These are phyloP conservation scores for Cyclanthera cordifolia DNA, from an alignment of 306 rosid species.

Conservation along the genomic window DNA sequence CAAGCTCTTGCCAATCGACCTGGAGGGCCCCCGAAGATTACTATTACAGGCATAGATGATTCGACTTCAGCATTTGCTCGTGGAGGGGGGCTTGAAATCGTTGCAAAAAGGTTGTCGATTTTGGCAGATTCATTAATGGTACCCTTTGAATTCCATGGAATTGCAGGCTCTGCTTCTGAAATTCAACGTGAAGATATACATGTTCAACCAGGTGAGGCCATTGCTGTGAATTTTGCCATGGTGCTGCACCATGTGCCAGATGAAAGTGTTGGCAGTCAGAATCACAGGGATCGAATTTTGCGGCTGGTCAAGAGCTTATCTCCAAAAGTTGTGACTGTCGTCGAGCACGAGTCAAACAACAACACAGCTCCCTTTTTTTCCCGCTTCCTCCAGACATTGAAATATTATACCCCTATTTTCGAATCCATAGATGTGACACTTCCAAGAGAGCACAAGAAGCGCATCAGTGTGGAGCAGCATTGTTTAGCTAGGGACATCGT, in stretches of 20 bases:
- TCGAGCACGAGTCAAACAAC: slow-evolving; percentile 68
- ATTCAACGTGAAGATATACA: slow-evolving; percentile 45
- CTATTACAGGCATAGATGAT: slow-evolving; percentile 70
- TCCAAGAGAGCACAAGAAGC: slow-evolving; percentile 57
- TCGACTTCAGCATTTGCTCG: slow-evolving; percentile 58
- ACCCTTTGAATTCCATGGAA: slow-evolving; percentile 59
- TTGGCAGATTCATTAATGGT: slow-evolving; percentile 50
- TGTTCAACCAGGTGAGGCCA: slow-evolving; percentile 47
- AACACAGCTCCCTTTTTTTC: slow-evolving; percentile 51
- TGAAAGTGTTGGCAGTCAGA: slow-evolving; percentile 43
- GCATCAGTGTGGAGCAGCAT: slow-evolving; percentile 76
- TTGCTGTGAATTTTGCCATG: slow-evolving; percentile 71
- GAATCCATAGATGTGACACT: slow-evolving; percentile 60
- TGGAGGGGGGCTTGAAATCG: slow-evolving; percentile 65
- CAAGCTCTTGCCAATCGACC: slow-evolving; percentile 60
- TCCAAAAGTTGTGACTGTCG: slow-evolving; percentile 81
- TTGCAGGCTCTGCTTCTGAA: slow-evolving; percentile 32
- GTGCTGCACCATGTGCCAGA: slow-evolving; percentile 80
- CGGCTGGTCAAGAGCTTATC: slow-evolving; percentile 52
- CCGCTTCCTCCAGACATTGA: slow-evolving; percentile 61
- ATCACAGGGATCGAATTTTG: slow-evolving; percentile 53
- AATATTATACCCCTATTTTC: slow-evolving; percentile 47
- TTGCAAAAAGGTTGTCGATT: slow-evolving; percentile 44
- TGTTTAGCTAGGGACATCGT: slow-evolving; percentile 82
- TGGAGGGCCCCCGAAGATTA: slow-evolving; percentile 68